These are phyloP conservation scores for Paraleonurus japonicus DNA, from an alignment of 257 asterid species.

Conservation along the genomic window DNA sequence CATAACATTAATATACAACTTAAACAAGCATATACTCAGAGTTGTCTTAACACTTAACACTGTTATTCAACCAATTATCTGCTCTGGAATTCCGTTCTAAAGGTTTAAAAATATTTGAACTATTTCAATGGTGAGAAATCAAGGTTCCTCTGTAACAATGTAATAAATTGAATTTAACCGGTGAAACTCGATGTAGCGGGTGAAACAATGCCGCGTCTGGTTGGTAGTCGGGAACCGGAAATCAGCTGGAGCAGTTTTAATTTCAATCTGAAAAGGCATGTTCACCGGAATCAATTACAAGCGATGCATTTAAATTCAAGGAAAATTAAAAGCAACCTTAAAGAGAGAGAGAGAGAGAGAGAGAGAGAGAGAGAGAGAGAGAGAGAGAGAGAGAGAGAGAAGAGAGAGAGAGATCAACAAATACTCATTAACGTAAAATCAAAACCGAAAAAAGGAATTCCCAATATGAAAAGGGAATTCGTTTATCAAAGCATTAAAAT, in stretches of 20 bases:
- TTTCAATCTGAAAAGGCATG: constrained; percentile 59
- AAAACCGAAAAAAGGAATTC: background rate
- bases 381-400: background rate
- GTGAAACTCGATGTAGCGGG: constrained; percentile 91
- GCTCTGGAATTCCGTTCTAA: background rate
- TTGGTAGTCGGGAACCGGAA: constrained; percentile 96
- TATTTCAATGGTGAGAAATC: constrained; percentile 1
- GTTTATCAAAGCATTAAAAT: background rate
- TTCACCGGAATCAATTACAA: constrained; percentile 2
- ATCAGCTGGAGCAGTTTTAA: constrained; percentile 94
- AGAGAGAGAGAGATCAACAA: background rate
- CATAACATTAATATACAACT: background rate
- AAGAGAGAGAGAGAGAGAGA: background rate
- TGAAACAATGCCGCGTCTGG: constrained; percentile 93
- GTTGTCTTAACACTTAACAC: background rate
- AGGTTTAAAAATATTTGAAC: background rate
- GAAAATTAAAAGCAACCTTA: background rate
- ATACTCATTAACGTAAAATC: constrained; percentile 1
- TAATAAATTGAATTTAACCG: constrained; percentile 37
- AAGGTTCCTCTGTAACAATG: background rate
- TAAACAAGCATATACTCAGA: background rate
- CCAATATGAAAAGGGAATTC: background rate
- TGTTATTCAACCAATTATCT: background rate
- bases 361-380: background rate
- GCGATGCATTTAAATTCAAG: background rate